Evolutionary conservation across 2,329 filamentous ascomycete genomes (phyloP), one percentile per base, ranked within the genome.

Genomic region (Setomelanomma holmii): DNA sequence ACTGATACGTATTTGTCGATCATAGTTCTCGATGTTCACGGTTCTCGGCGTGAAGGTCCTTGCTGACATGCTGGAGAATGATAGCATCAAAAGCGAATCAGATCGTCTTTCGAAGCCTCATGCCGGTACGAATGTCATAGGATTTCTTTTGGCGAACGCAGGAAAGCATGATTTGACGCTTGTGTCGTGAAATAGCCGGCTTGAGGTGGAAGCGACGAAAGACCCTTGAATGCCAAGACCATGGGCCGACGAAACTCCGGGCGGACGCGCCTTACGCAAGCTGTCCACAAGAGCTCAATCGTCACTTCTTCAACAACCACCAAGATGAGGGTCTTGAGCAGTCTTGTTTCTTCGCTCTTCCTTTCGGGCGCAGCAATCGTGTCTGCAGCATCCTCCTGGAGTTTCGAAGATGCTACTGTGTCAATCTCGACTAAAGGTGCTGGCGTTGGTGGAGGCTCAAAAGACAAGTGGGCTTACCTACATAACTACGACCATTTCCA

Each of bases 381-480:
- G 19, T 72, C 76, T 4, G 83, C 83, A 22, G 81, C 79, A 50
- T 78, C 79, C 23, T 83, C 84, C 19, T 93, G 90, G 90, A 82
- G 82, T 49, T 93, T 93, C 66, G 83, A 89, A 60, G 89, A 92
- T 76, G 90, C 83, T 60, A 86, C 82, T 55, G 79, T 93, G 60
- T 82, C 85, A 7, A 80, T 93, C 51, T 79, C 80, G 60, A 78
- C 81, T 76, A 88, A 88, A 78, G 81, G 80, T 59, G 78, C 80
- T 55, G 82, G 80, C 56, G 79, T 79, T 45, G 75, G 76, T 48
- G 74, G 72, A 57, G 76, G 74, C 48, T 64, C 81, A 61, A 88
- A 89, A 75, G 84, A 89, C 78, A 89, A 87, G 87, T 89, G 80
- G 69, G 83, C 71, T 41, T 38, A 20, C 19, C 33, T 42, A 33